Base-by-base conservation (phyloP, 2,329 filamentous ascomycete species). In the Penicillium polonicum region DNA sequence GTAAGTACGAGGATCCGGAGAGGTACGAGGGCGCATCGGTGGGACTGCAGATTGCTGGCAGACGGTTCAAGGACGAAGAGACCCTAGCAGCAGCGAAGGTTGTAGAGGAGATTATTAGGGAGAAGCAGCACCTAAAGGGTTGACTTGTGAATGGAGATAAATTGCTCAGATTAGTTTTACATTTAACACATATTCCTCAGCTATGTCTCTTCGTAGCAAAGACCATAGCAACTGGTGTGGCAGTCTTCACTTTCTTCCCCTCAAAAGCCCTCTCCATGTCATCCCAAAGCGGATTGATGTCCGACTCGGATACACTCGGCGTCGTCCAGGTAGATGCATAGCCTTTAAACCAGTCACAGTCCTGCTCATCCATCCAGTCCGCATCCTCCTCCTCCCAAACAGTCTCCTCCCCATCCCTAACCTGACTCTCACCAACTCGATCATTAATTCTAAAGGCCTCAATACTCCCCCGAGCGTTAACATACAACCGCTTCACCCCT, bases 61-160 rank as follows among this genome's bases (percentile, higher is more conserved):
- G 76, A 4, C 77, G 75, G 48, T 76, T 81, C n/a, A 78, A 82
- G 51, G 83, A 85, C 57, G 83, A 85, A 64, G 83, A 80, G 66
- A 72, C 70, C 0, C 41, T 75, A 41, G 72, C 72, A 19, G 70
- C 70, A 2, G 70, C 69, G 4, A 69, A 64, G 51, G 33, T 72
- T 50, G 57, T 72, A 1, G 60, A 66, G 42, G 61, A 52, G 27
- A 59, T 65, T 55, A 41, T 68, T 8, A 58, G 43, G 10, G 57
- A 44, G 23, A 31, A 15, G 19, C 44, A 36, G 38, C 15, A 17
- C 3, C 49, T n/a, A 12, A 62, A 57, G 38, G 31, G 57, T 44
- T 60, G 44, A 54, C 3, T 21, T 35, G 4, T 8, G 10, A 25
- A 31, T 19, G 36, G 17, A 19, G 31, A 48, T 35, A 13, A n/a